Conservation (phyloP, 306 rosid species). For the Quercus suber region DNA sequence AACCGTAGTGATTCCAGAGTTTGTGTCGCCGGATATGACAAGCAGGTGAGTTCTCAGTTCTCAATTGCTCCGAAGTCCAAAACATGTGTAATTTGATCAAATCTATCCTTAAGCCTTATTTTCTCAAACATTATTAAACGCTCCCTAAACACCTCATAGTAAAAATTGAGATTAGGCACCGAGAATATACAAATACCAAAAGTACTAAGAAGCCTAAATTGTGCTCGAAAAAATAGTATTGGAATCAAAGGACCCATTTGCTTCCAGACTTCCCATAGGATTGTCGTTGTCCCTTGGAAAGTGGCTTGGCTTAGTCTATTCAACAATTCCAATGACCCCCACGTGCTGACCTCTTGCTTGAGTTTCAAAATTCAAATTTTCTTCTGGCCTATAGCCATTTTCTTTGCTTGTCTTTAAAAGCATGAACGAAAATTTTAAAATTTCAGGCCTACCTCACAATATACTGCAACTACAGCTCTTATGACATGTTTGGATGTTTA, state of each 20-base stretch:
- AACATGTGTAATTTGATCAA: no score
- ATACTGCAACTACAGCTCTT: no score
- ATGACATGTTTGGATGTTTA: no score
- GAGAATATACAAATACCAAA: neutral
- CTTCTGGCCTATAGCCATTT: neutral
- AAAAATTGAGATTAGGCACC: no score
- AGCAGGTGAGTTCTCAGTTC: no score
- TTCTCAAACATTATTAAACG: no score
- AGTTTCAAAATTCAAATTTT: neutral
- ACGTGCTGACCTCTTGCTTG: neutral
- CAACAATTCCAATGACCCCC: conserved; percentile 10
- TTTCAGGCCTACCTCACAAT: neutral
- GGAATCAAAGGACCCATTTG: neutral
- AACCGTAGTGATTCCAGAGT: no score
- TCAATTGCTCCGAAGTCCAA: no score
- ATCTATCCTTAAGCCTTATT: no score
- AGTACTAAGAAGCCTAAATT: neutral
- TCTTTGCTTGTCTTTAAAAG: neutral
- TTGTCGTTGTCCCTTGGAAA: conserved; percentile 22
- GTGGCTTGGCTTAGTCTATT: conserved; percentile 27
- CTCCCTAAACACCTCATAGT: no score
- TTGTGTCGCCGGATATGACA: no score
- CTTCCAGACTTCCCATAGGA: neutral
- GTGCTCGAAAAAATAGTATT: neutral
- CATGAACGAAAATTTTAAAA: neutral